Base-by-base conservation (phyloP, 1,139 yeast genomes). In the Zhuliangozyma blackwelliae region DNA sequence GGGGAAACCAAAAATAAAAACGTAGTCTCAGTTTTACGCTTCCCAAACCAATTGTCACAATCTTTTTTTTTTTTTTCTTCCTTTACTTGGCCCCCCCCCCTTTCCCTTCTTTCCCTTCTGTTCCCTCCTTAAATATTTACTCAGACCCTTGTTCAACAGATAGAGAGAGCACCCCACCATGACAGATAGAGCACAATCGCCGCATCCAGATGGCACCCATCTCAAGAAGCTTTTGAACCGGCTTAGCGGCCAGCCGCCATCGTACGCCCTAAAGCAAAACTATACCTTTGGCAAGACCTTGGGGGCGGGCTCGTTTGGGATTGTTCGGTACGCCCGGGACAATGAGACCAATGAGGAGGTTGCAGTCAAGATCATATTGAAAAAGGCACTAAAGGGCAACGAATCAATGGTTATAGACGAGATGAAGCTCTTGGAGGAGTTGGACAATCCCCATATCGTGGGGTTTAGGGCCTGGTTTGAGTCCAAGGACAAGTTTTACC, bases 291-390 rank as follows among this genome's bases (percentile, higher is more conserved):
- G 94, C 8, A 76, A 75, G 46, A 84, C 94, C 0, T 63, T 89
- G 12, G 97, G 97, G 6, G 96, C 95, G 1, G 97, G 97, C 3
- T 78, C 95, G 1, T 89, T 85, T 64, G 96, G 97, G 26, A 82
- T 87, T 16, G 97, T 89, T 5, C 71, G 95, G 48, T 77, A 79
- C 48, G 96, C 96, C 1, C 66, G 80, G 33, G 73, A 75, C 49
- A 63, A 66, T 40, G 59, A 61, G 20, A 77, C 82, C 6, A 68
- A 71, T 32, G 88, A 84, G 47, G 80, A 84, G 40, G 95, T 87
- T 13, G 97, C 97, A 1, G 78, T 89, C 43, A 89, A 89, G 64
- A 85, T 89, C 48, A 80, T 89, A 35, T 65, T 85, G 52, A 88
- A 87, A 63, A 85, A 84, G 55, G 87, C 89, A 2, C 68, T 89